Base-by-base conservation (phyloP, 306 rosid species). In the Hylodesmum podocarpum region DNA sequence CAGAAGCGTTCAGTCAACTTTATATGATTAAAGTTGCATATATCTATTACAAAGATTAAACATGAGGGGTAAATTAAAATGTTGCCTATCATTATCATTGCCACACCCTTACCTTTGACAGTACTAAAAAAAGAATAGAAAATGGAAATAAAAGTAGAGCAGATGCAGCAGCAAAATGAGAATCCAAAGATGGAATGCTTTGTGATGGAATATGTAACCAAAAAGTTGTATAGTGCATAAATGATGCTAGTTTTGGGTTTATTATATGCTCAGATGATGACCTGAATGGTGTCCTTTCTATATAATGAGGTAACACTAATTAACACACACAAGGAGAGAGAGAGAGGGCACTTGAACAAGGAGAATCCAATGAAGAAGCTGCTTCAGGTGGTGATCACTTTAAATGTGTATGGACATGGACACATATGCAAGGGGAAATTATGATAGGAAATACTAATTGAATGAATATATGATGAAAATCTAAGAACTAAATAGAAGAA, bases 321-420 rank as follows among this genome's bases (percentile, higher is more conserved):
- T 21, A 77, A 72, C 84, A 67, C 70, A 36, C 27, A 19, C 27
- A 1, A 0, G 21, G 54, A 65, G 64, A 7, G 69, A 43, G 11
- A 46, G 19, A 25, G 33, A 53, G 57, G 9, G 40, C 69, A 73
- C 62, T 39, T 66, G 80, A 67, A 83, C 57, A 57, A 81, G 82
- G 74, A 81, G 91, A 83, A 88, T 88, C 89, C 89, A 75, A 85
- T 81, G 78, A 57, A 73, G 44, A 51, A 40, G 70, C 4, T 18
- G 57, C 4, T 50, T 50, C 24, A 5, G 71, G 10, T 66, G 46
- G 24, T 21, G 15, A 29, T 47, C 54, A 51, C 51, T 10, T 65
- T 40, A 10, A 2, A 33, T 33, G 0, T 22, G 5, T 11, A 24
- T 22, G 16, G 10, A 43, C 15, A 24, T 22, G 16, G 10, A 43